Evolutionary conservation across 768 basidiomycete species (phyloP).

Genomic region (Symmetrospora coprosmae): DNA sequence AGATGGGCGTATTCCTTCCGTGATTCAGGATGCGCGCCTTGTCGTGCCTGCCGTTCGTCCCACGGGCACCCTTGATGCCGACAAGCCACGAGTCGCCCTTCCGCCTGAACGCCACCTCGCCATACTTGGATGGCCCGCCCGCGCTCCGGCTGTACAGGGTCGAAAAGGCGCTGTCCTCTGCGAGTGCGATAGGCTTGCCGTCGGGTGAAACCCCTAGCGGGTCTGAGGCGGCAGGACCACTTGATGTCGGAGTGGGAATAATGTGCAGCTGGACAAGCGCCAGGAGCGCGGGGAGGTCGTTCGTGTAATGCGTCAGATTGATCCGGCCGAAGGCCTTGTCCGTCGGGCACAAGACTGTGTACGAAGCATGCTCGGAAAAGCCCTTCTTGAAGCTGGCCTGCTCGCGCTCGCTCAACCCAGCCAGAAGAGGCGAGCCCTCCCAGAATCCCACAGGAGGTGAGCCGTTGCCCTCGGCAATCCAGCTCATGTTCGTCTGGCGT

Average conservation of each 20-base stretch:
- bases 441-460: conserved; percentile 38
- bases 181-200: conserved; percentile 10
- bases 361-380: conserved; percentile 40
- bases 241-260: conserved; percentile 26
- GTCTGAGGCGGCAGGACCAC: neutral
- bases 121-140: conserved; percentile 52
- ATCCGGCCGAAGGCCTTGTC: conserved; percentile 80
- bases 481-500: conserved; percentile 69
- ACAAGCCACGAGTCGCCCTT: conserved; percentile 40
- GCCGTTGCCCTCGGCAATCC: conserved; percentile 65
- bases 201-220: neutral
- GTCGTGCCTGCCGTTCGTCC: conserved; percentile 40
- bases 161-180: conserved; percentile 41
- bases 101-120: conserved; percentile 64
- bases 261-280: conserved; percentile 39
- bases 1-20: conserved; percentile 42
- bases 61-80: conserved; percentile 40
- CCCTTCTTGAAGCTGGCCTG: neutral
- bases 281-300: conserved; percentile 33
- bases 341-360: conserved; percentile 80
- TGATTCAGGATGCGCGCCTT: conserved; percentile 37
- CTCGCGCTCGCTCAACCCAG: conserved; percentile 20
- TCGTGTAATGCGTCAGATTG: conserved; percentile 52
- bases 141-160: conserved; percentile 46
- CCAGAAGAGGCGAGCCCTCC: conserved; percentile 26